Base-by-base conservation (phyloP, 2,329 filamentous ascomycete genomes). In the Neopestalotiopsis rosae region DNA sequence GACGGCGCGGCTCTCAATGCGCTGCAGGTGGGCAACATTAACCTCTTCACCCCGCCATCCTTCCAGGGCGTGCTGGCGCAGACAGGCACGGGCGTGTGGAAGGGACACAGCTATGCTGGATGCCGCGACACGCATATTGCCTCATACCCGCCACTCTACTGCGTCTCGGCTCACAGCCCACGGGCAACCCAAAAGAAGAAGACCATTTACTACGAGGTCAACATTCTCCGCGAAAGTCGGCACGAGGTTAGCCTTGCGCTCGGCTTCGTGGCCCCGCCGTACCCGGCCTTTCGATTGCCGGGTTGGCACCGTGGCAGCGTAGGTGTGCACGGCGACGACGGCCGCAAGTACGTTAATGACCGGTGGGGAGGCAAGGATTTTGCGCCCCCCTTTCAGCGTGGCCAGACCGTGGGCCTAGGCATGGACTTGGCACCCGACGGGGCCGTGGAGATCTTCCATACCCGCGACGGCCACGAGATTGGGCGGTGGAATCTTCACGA, bases 301-400 rank as follows among this genome's bases (percentile, higher is more conserved):
- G 93, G 93, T 1, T 95, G 93, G 93, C 91, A 96, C 76, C 87
- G 93, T 42, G 93, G 88, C 20, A 91, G 89, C 71, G 76, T 95
- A 14, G 93, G 86, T 1, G 89, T 95, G n/a, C 93, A 95, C 77
- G 90, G 91, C 61, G 93, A 95, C 78, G 93, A 95, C 78, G 93
- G 93, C 0, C 87, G 91, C 74, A 87, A 88, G 78, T 96, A 92
- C 77, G 85, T 94, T 74, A 94, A 94, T 76, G 91, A 95, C 77
- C 85, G 86, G 7, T 92, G 87, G 84, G 93, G 93, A 28, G 93
- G 93, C 20, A 88, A 88, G 71, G 84, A 89, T 68, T 95, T 95
- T 71, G 90, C 90, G 0, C 74, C 77, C 10, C 84, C 89, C 5
- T 94, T 94, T 76, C 78, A 80, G n/a, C 80, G 81, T 0, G 91